Percentiles rank a stretch among this genome's conserved stretches.
Evolutionary conservation across 768 basidiomycete species (phyloP).

Genomic region (Tubosaeta brunneosetosa): DNA sequence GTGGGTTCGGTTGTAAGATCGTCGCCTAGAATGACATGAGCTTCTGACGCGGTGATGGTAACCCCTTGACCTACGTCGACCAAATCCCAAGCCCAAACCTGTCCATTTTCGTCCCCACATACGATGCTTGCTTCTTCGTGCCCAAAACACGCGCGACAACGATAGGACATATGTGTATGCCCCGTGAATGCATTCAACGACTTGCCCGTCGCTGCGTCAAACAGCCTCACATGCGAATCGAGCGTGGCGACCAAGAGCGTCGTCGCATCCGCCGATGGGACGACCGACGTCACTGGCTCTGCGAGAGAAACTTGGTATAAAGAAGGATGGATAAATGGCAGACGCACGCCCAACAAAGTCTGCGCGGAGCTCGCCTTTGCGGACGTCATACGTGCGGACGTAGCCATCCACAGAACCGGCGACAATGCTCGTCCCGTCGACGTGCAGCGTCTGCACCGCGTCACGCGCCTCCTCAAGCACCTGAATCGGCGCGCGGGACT

Average conservation of each 20-base stretch:
- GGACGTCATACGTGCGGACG: conserved; percentile 90
- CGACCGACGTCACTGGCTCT: conserved; percentile 87
- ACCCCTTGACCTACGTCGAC: conserved; percentile 59
- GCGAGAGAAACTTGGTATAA: not conserved
- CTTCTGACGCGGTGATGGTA: not conserved
- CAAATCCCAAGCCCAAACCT: conserved; percentile 90
- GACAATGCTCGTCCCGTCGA: conserved; percentile 61
- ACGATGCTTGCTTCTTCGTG: conserved; percentile 77
- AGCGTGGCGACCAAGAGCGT: conserved; percentile 80
- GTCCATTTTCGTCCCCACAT: conserved; percentile 87
- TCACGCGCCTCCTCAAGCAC: conserved; percentile 85
- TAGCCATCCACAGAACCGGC: conserved; percentile 90
- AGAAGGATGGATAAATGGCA: too few relatives aligned
- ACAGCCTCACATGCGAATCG: conserved; percentile 79
- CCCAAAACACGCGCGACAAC: conserved; percentile 78
- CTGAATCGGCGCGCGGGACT: conserved; percentile 84
- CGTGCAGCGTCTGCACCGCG: conserved; percentile 73
- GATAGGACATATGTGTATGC: conserved; percentile 69
- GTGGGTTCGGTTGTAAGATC: conserved; percentile 64
- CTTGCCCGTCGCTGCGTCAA: conserved; percentile 80
- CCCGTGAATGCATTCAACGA: conserved; percentile 82
- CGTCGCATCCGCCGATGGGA: conserved; percentile 73
- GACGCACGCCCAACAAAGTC: conserved; percentile 88
- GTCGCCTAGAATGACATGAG: conserved; percentile 51
- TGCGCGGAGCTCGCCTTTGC: conserved; percentile 83